Evolutionary conservation across 1,284 basidiomycete species (phyloP).

Genomic region (Rhodotorula glutinis): DNA sequence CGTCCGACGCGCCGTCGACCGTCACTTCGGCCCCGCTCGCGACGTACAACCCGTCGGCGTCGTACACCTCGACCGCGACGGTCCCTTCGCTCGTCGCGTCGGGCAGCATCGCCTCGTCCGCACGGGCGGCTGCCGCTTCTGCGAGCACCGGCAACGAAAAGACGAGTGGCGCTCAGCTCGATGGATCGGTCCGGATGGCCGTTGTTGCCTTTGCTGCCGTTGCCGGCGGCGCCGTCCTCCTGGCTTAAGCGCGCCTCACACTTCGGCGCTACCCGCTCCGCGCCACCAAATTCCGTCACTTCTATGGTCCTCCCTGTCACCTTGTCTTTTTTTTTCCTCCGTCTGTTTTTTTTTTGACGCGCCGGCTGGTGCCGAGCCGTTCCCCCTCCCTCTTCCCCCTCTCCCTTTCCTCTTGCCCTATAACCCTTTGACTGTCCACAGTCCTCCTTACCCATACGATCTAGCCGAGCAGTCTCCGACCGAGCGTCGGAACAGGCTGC

Average conservation of each 20-base stretch:
- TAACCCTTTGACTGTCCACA: not conserved
- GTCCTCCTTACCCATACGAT: too few species aligned
- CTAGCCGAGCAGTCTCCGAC: too few species aligned
- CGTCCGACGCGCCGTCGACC: constrained; percentile 1
- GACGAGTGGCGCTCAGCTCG: not conserved
- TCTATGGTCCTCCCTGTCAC: not conserved
- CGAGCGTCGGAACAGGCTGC: too few species aligned
- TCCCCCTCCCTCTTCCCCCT: not conserved
- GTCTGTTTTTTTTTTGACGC: not conserved
- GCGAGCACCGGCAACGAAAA: not conserved
- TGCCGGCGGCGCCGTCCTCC: not conserved
- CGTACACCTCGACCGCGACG: constrained; percentile 14
- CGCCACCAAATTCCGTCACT: too few species aligned
- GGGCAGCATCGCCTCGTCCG: constrained; percentile 11
- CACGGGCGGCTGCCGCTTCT: constrained; percentile 4
- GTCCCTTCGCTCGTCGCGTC: constrained; percentile 16
- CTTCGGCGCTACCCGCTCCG: not conserved
- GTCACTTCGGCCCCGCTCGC: constrained; percentile 3
- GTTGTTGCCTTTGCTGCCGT: not conserved
- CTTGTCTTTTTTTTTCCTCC: not conserved
- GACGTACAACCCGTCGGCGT: constrained; percentile 12
- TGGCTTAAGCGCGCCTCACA: not conserved
- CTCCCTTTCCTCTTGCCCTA: not conserved
- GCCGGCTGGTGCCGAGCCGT: constrained; percentile 3
- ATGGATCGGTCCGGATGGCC: not conserved